Conservation (phyloP, 1,139 yeast species). For the Ogataea hybrid region DNA sequence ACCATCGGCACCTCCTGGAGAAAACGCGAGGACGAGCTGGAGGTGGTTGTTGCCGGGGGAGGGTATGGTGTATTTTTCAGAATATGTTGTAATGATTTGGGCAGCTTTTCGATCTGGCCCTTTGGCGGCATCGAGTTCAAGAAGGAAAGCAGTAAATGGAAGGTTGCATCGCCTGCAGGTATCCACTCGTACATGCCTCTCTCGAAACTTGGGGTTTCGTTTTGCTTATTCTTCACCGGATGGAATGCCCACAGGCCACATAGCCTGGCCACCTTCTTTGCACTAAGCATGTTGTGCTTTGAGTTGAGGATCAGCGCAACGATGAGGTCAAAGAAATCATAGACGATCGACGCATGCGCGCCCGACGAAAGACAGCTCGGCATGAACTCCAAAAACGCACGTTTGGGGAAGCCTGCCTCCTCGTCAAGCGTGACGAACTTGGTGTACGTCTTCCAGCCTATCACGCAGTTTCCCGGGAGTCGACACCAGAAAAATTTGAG, state of each 20-base stretch:
- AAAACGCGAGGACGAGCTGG: constrained; percentile 38
- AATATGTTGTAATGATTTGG: constrained; percentile 61
- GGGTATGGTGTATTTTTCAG: constrained; percentile 66
- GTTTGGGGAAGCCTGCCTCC: constrained; percentile 61
- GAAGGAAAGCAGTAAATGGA: constrained; percentile 75
- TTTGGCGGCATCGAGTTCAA: constrained; percentile 77
- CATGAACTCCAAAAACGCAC: constrained; percentile 76
- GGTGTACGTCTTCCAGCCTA: constrained; percentile 83
- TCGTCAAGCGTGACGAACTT: constrained; percentile 66
- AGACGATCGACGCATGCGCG: constrained; percentile 85
- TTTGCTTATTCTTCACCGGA: constrained; percentile 30
- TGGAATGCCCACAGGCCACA: constrained; percentile 87
- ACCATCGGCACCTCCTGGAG: constrained; percentile 65
- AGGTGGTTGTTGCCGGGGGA: constrained; percentile 38
- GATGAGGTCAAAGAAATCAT: constrained; percentile 78
- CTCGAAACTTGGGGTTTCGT: constrained; percentile 44
- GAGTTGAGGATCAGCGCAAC: constrained; percentile 83
- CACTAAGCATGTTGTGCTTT: constrained; percentile 73
- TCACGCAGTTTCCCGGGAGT: constrained; percentile 72
- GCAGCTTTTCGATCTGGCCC: constrained; percentile 54
- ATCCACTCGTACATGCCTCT: constrained; percentile 80
- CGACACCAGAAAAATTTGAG: constrained; percentile 86
- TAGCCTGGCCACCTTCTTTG: constrained; percentile 76
- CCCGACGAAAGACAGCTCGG: constrained; percentile 82
- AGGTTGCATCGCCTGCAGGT: constrained; percentile 81